Evolutionary conservation across 192 early-diverging fungal genomes (phyloP).

Genomic region (Geranomyces michiganensis): DNA sequence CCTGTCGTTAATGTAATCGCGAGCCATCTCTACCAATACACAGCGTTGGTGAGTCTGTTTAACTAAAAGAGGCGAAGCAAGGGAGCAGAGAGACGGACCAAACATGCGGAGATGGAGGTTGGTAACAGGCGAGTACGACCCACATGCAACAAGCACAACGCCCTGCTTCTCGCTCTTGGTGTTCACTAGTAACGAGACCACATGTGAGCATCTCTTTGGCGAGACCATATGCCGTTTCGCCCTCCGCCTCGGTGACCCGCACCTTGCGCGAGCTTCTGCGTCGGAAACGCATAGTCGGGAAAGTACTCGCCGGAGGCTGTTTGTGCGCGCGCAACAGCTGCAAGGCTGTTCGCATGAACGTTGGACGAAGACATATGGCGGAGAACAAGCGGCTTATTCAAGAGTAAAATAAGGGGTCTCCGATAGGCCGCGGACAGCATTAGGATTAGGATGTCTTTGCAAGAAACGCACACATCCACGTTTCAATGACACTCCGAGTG

Average conservation of each 20-base stretch:
- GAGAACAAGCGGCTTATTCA: too few species aligned
- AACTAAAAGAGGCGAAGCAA: not conserved
- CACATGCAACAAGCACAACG: slow-evolving; percentile 95
- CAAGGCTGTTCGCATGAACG: slow-evolving; percentile 10
- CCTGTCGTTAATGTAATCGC: slow-evolving; percentile 79
- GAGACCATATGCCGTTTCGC: not conserved
- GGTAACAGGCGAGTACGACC: slow-evolving; percentile 96
- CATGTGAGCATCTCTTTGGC: not conserved
- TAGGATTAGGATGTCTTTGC: too few species aligned
- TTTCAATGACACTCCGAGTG: too few species aligned
- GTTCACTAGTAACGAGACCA: slow-evolving; percentile 3
- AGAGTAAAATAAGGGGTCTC: too few species aligned
- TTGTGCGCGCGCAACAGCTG: slow-evolving; percentile 5
- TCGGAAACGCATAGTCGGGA: slow-evolving; percentile 26
- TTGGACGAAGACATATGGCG: too few species aligned
- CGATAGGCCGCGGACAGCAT: too few species aligned
- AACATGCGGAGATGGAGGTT: slow-evolving; percentile 98
- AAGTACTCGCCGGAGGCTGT: not conserved
- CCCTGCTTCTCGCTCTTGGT: slow-evolving; percentile 53
- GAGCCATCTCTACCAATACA: slow-evolving; percentile 85
- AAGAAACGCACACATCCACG: too few species aligned
- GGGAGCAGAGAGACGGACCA: slow-evolving; percentile 62
- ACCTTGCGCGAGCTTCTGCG: slow-evolving; percentile 17
- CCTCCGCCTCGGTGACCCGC: not conserved
- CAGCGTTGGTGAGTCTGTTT: slow-evolving; percentile 16